Percentiles rank a stretch among this genome's conserved stretches.
Conservation (phyloP, 179 eudicot genomes). For the Sideroxylon spinosum region DNA sequence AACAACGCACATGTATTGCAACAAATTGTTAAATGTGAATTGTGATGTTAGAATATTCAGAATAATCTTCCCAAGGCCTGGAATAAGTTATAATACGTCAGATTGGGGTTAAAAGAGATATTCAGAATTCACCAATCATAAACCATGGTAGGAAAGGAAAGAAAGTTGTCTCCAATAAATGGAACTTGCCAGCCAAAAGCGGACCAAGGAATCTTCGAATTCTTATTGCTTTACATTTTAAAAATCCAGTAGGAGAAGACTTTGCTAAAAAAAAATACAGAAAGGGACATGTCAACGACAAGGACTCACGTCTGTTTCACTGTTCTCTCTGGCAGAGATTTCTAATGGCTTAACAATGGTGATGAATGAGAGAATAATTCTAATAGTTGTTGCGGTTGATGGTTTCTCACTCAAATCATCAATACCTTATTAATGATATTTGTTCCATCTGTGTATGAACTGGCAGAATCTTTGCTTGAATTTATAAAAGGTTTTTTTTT, state of each 20-base stretch:
- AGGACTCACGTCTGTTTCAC: constrained; percentile 27
- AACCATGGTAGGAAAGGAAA: background rate
- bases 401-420: constrained; percentile 19
- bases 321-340: background rate
- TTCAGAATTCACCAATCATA: background rate
- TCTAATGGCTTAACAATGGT: background rate
- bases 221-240: constrained; percentile 12
- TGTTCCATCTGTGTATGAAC: constrained; percentile 10
- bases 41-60: background rate
- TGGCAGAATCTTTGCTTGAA: constrained; percentile 23
- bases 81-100: background rate
- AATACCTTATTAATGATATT: constrained; percentile 11
- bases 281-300: constrained; percentile 16
- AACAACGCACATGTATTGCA: too few species aligned
- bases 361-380: background rate
- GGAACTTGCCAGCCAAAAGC: constrained; percentile 18
- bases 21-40: too few species aligned
- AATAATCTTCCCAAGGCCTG: background rate
- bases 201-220: constrained; percentile 19
- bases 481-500: background rate
- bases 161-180: constrained; percentile 16
- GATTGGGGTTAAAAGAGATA: background rate
- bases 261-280: constrained; percentile 8
- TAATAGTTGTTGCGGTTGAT: constrained; percentile 19
- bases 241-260: background rate